Base-by-base conservation (phyloP, 2,329 filamentous ascomycete genomes). In the Ophiostoma novo-ulmi region DNA sequence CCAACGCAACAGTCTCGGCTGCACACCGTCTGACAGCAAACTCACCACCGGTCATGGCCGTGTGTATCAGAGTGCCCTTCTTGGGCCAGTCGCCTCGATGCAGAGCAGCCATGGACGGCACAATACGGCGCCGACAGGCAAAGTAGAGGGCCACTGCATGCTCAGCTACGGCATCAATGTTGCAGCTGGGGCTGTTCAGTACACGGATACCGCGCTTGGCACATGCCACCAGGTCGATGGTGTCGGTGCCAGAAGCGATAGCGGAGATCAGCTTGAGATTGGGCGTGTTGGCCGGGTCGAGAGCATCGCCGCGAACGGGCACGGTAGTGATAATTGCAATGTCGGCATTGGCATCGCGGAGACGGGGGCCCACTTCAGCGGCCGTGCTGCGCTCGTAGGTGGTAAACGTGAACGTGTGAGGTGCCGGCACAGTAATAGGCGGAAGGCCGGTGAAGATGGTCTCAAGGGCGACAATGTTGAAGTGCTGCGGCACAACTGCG, bases 261-360 rank as follows among this genome's bases (percentile, higher is more conserved):
- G 72, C 76, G 5, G 71, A 70, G n/a, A 77, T 73, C 52, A 77
- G 73, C 68, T 77, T 77, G 35, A 80, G 73, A 0, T 75, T 75
- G 1, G 79, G 78, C 68, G 73, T 74, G 10, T 76, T 65, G 10
- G 72, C 71, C 3, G 71, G 65, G 1, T 75, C 74, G 14, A 74
- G 75, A 26, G 71, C 69, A 7, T 70, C 72, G 31, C 77, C 71
- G 5, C 74, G 67, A 31, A 82, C 70, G 3, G 76, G 78, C 0
- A 78, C 72, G 0, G 78, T 74, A 1, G 78, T 80, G 55, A 77
- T 75, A 55, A 82, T 76, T 10, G 79, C 73, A 4, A 82, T 75
- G 70, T 79, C 77, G 58, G 80, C 80, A 67, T 79, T 77, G 52
- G 79, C 80, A 69, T 78, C 77, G 20, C 69, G 48, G 38, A 81